Base-by-base conservation (phyloP, 1,284 basidiomycete species). In the Ganoderma multipileum region DNA sequence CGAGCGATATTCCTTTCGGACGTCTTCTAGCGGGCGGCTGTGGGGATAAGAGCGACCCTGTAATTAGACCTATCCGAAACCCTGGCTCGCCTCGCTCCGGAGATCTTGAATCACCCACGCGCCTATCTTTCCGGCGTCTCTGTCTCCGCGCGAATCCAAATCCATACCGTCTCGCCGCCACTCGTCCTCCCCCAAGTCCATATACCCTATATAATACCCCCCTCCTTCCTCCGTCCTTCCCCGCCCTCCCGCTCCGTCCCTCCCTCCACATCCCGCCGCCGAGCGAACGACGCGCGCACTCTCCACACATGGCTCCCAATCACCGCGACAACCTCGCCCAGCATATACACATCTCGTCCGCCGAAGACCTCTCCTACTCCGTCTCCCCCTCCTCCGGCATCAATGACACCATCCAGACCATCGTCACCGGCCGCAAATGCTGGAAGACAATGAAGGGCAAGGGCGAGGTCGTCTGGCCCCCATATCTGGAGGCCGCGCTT, bases 391-490 rank as follows among this genome's bases (percentile, higher is more conserved):
- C 72, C 63, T 70, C 68, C 67, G 76, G 74, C 67, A 79, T 77
- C 71, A 75, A 74, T 70, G 77, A 78, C 65, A 77, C 77, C 70
- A 78, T 79, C 77, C 85, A 88, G 75, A 86, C 87, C 68, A 88
- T 92, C 71, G 86, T 91, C 74, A 88, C 85, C 69, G 86, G 86
- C 61, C 85, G 91, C 69, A 91, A 91, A 79, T 90, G 85, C 75
- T 92, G 90, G 90, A 92, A 92, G 79, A 91, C 90, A 0, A 79
- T 89, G 68, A 86, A 87, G 77, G 91, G 90, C 68, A 81, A 81
- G 74, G 86, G 88, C 41, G 91, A 92, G 76, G 85, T 89, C 52
- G 90, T 92, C 50, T 92, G 91, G 91, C 91, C 91, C 50, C 90
- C 89, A 28, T 86, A 90, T 73, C 87, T 93, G 65, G 92, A 93